Evolutionary conservation across 31 red algal species (phyloP).

Genomic region (Odonthalia washingtoniensis): DNA sequence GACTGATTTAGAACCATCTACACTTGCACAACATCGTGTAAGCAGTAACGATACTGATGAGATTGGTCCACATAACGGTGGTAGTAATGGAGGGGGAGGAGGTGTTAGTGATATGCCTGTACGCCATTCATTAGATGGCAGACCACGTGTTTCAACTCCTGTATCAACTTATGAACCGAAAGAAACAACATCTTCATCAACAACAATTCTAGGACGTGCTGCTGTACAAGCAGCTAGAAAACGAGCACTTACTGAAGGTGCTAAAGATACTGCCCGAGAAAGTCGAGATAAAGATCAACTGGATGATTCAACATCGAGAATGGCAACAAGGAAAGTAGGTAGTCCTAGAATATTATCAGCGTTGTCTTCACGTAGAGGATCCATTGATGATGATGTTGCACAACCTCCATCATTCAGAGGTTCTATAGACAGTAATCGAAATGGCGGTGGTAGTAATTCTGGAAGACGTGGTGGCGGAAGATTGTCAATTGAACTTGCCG

Average conservation of each 20-base stretch:
- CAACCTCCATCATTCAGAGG: neutral
- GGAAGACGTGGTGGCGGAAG: constrained; percentile 23
- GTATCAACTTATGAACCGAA: neutral
- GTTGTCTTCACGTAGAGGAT: constrained; percentile 25
- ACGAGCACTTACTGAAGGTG: neutral
- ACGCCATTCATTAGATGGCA: constrained; percentile 10
- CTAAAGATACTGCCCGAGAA: neutral
- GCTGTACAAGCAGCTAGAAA: neutral
- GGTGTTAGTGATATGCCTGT: neutral
- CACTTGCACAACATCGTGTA: neutral
- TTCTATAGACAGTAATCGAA: constrained; percentile 21
- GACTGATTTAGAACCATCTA: neutral
- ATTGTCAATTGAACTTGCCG: constrained; percentile 61
- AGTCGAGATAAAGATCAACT: constrained; percentile 15
- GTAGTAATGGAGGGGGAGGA: neutral
- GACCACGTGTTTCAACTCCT: neutral
- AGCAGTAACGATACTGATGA: too few species aligned
- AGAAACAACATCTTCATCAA: neutral
- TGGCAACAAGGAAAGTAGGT: neutral
- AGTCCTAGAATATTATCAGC: constrained; percentile 20
- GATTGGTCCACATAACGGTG: too few species aligned
- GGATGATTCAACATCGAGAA: neutral
- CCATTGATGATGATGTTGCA: constrained; percentile 36
- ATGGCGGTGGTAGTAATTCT: constrained; percentile 18
- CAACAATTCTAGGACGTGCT: neutral